Evolutionary conservation across 257 asterid species (phyloP), one percentile per base, ranked within the genome.

Genomic region (Lycium ferocissimum): DNA sequence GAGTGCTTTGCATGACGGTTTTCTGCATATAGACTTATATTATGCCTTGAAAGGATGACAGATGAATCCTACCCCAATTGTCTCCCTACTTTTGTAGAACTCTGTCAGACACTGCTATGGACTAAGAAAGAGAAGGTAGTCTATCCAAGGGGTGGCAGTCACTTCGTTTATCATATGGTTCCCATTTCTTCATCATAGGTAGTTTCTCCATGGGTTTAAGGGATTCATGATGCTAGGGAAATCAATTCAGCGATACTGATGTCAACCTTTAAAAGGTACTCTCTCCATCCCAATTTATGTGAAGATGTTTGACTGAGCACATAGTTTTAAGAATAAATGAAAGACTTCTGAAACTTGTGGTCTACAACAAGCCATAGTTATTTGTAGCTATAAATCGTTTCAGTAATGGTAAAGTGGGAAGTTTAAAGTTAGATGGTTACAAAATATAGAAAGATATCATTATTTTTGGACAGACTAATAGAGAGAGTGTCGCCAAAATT

Each of bases 131-230:
- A 67, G 20, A 35, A 35, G 75, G 13, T 35, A 2, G 47, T 7
- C 10, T 6, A 67, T 20, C 75, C n/a, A 12, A 26, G 3, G n/a
- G 8, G 45, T 66, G 73, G 73, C 33, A 33, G 47, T 65, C 38
- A 66, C 73, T 66, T 66, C 72, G 12, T 65, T 66, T 33, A 66
- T 66, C 45, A 33, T 66, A 66, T 66, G 73, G 45, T 66, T 66
- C 9, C 45, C 73, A 66, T 66, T 8, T n/a, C n/a, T n/a, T n/a
- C n/a, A n/a, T 66, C 20, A 66, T 56, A 56, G 20, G 14, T n/a
- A 56, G 20, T 37, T 66, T 66, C 45, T 66, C 73, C 45, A 33
- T 33, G 73, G 33, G 47, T 33, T 12, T 33, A 33, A 66, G 9
- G 72, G 10, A 45, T 11, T 66, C 45, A 66, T 26, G 47, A 12